phyloP scores from a whole-genome alignment of 257 asterid species.

The Jaltomata sinuosa region DNA sequence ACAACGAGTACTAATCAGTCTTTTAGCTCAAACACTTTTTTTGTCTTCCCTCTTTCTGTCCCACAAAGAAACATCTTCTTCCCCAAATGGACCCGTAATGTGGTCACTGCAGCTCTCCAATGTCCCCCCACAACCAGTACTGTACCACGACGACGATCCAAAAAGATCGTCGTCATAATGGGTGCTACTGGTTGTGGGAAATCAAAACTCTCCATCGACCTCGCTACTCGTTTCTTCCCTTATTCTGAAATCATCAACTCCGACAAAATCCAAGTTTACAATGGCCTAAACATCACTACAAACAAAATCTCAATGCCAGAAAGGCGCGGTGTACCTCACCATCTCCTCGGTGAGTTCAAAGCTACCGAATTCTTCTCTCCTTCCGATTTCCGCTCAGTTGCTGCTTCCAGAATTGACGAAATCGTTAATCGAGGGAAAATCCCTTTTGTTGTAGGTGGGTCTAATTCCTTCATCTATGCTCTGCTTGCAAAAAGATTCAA shows the following conservation, averaged over 20 bases:
- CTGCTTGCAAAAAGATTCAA: constrained; percentile 32
- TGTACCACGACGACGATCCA: not conserved
- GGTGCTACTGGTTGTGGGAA: constrained; percentile 94
- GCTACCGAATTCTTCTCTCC: constrained; percentile 57
- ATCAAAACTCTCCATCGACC: constrained; percentile 69
- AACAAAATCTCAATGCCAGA: constrained; percentile 60
- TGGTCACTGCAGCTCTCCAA: not conserved
- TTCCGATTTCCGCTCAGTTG: constrained; percentile 40
- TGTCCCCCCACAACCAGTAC: not conserved
- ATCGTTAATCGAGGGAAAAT: constrained; percentile 22
- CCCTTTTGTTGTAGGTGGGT: constrained; percentile 82
- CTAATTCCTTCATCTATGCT: constrained; percentile 68
- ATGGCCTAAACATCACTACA: constrained; percentile 63
- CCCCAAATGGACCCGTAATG: not conserved
- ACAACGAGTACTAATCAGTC: not conserved
- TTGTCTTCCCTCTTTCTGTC: not conserved
- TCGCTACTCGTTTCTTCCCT: constrained; percentile 52
- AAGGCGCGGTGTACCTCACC: constrained; percentile 55
- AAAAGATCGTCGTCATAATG: constrained; percentile 54
- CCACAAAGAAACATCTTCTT: not conserved
- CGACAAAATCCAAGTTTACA: constrained; percentile 76
- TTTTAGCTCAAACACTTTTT: not conserved
- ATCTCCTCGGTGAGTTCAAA: constrained; percentile 59
- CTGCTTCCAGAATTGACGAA: constrained; percentile 21
- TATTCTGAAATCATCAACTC: constrained; percentile 77